These are phyloP conservation scores for Hymenoscyphus occultus DNA, from an alignment of 2,329 filamentous ascomycete species.

Conservation along the genomic window DNA sequence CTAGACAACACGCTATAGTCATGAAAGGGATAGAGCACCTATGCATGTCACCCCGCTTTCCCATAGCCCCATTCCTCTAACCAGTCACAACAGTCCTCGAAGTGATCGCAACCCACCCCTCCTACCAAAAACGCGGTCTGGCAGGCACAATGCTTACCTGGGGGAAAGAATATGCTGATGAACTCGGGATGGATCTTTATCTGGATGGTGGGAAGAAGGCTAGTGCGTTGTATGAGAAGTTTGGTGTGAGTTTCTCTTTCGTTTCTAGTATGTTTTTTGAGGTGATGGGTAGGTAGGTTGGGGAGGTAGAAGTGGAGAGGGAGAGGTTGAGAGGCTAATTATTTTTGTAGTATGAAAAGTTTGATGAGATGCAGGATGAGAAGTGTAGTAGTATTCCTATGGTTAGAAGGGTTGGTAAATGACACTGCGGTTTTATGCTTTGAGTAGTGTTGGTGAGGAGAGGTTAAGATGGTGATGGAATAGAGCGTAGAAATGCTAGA, in stretches of 20 bases:
- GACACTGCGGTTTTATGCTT: background rate
- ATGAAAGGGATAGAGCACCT: background rate
- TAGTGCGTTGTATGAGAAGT: slow-evolving; percentile 16
- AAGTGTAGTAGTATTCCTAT: background rate
- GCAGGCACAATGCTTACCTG: slow-evolving; percentile 3
- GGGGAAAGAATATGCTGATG: slow-evolving; percentile 13
- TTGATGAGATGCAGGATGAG: background rate
- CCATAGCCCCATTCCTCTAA: too few species aligned
- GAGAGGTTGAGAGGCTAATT: background rate
- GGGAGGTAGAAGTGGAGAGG: background rate
- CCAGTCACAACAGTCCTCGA: background rate
- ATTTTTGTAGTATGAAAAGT: background rate
- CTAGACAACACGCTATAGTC: background rate
- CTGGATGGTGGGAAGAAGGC: slow-evolving; percentile 15
- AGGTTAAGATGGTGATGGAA: too few species aligned
- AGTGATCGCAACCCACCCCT: background rate
- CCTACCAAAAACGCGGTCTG: background rate
- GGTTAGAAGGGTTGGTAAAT: background rate
- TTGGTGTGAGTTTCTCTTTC: slow-evolving; percentile 5
- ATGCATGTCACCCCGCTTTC: background rate
- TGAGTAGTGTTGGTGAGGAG: background rate
- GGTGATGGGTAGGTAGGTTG: too few species aligned
- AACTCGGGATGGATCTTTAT: slow-evolving; percentile 15
- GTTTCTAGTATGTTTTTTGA: background rate
- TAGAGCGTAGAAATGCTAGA: too few species aligned